A percentile compares a stretch with the other conserved stretches of the same genome.
phyloP scores from a whole-genome alignment of 2,329 filamentous ascomycete genomes.

The Leptographium wingfieldii region DNA sequence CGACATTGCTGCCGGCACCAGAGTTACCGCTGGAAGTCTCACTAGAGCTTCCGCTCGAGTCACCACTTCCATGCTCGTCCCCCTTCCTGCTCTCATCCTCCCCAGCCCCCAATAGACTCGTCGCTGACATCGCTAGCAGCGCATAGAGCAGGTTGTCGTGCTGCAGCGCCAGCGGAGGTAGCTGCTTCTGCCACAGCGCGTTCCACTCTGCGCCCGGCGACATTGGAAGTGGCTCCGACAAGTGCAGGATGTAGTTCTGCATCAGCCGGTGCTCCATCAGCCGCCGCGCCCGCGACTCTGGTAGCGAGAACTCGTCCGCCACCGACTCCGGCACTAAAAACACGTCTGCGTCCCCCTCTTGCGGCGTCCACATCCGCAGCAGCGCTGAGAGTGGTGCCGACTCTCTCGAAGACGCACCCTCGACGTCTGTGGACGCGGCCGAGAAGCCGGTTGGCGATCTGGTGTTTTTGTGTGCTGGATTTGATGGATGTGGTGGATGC shows the following conservation, averaged over 20 bases:
- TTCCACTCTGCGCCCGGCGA: constrained; percentile 12
- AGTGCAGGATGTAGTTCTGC: constrained; percentile 14
- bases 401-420: too few relatives aligned
- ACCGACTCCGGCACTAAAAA: neutral
- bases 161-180: constrained; percentile 13
- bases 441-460: neutral
- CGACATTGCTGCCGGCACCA: too few relatives aligned
- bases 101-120: constrained; percentile 11
- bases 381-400: constrained; percentile 2
- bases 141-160: constrained; percentile 16
- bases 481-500: too few relatives aligned
- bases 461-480: too few relatives aligned
- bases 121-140: constrained; percentile 15
- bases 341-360: neutral
- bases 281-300: constrained; percentile 14
- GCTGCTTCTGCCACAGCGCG: constrained; percentile 11
- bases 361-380: constrained; percentile 6
- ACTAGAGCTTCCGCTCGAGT: neutral
- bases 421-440: neutral
- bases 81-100: neutral
- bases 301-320: constrained; percentile 8
- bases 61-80: neutral
- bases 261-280: constrained; percentile 18
- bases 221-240: constrained; percentile 10
- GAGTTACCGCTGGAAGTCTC: too few relatives aligned